phyloP scores from a whole-genome alignment of 1,284 basidiomycete species.

The Irpex rosettiformis region DNA sequence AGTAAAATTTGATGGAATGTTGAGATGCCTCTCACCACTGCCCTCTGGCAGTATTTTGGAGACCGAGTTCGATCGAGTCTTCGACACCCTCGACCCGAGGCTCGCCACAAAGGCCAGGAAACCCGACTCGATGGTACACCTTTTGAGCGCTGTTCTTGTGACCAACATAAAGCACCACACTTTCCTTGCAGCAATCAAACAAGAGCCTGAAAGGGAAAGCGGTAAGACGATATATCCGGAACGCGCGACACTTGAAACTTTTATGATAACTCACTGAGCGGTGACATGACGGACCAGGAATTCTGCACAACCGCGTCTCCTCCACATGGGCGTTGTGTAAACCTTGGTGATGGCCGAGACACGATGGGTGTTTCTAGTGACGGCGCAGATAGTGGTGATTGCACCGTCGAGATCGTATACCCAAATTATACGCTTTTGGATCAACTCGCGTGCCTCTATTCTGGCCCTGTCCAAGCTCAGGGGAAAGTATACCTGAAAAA shows the following conservation, averaged over 20 bases:
- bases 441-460: constrained; percentile 40
- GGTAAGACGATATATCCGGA: constrained; percentile 9
- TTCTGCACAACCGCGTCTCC: constrained; percentile 44
- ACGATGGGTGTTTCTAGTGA: constrained; percentile 40
- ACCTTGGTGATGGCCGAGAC: constrained; percentile 50
- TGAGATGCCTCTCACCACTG: constrained; percentile 39
- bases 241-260: constrained; percentile 1
- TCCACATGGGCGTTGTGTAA: constrained; percentile 40
- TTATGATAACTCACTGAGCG: constrained; percentile 31
- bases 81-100: constrained; percentile 34
- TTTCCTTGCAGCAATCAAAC: constrained; percentile 34
- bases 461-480: constrained; percentile 32
- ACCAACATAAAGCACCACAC: constrained; percentile 46
- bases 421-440: constrained; percentile 41
- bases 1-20: constrained; percentile 1
- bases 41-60: constrained; percentile 36
- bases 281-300: constrained; percentile 43
- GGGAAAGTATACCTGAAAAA: constrained; percentile 34
- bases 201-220: constrained; percentile 28
- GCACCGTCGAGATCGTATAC: constrained; percentile 40
- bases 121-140: constrained; percentile 48
- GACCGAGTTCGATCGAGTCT: constrained; percentile 45
- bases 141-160: constrained; percentile 43
- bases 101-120: constrained; percentile 40
- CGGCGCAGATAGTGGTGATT: constrained; percentile 45